These are phyloP conservation scores for Sphaerosporella brunnea DNA, from an alignment of 495 filamentous ascomycete species.

Conservation along the genomic window DNA sequence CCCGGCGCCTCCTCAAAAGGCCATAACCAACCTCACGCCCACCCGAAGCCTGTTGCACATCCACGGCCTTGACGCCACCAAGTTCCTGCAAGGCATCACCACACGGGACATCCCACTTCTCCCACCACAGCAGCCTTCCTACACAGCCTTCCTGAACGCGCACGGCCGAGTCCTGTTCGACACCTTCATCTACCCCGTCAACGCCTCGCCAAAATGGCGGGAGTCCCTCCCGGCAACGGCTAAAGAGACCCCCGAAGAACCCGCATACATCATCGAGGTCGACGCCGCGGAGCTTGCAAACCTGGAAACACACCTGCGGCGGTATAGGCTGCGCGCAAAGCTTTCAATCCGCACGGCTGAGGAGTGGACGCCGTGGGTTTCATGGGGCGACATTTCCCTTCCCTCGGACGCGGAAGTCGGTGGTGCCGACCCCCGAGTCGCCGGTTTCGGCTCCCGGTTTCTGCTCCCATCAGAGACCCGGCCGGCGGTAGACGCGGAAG, in stretches of 20 bases:
- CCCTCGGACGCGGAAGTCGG: slow-evolving; percentile 26
- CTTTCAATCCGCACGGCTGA: slow-evolving; percentile 26
- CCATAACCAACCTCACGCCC: slow-evolving; percentile 36
- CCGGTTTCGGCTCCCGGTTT: slow-evolving; percentile 44
- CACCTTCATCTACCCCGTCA: slow-evolving; percentile 63
- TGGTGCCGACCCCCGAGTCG: slow-evolving; percentile 45
- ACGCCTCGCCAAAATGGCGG: slow-evolving; percentile 10
- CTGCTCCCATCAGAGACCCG: slow-evolving; percentile 25
- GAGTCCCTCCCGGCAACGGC: slow-evolving; percentile 12
- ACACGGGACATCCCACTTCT: slow-evolving; percentile 48
- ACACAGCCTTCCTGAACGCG: slow-evolving; percentile 70
- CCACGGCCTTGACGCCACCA: slow-evolving; percentile 56
- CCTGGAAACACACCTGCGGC: slow-evolving; percentile 53
- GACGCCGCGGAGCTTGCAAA: slow-evolving; percentile 44
- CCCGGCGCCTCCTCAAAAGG: slow-evolving; percentile 29
- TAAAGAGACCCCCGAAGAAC: slow-evolving; percentile 27
- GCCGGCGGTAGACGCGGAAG: slow-evolving; percentile 4
- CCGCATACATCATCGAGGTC: slow-evolving; percentile 61
- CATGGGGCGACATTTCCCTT: slow-evolving; percentile 36
- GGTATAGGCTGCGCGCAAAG: slow-evolving; percentile 70
- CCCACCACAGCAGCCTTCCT: slow-evolving; percentile 36
- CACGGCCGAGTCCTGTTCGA: slow-evolving; percentile 71
- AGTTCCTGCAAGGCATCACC: slow-evolving; percentile 74
- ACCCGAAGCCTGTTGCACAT: slow-evolving; percentile 63
- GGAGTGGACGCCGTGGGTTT: slow-evolving; percentile 47